phyloP scores from a whole-genome alignment of 768 basidiomycete species.

The Podaxis sp. region DNA sequence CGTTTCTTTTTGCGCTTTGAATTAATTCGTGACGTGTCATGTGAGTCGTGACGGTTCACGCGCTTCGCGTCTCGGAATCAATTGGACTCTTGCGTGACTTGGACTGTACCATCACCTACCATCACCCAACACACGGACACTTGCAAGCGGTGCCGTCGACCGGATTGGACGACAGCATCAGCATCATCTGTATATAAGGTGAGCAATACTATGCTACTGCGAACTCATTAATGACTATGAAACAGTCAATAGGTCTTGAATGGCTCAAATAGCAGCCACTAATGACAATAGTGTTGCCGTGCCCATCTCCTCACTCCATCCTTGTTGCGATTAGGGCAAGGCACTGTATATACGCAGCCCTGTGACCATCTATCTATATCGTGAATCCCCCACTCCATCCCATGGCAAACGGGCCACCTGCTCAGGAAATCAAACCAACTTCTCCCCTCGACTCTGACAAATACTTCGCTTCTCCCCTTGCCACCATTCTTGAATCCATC shows the following conservation, averaged over 20 bases:
- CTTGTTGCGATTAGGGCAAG: not conserved
- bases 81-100: not conserved
- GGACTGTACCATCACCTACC: not conserved
- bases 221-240: not conserved
- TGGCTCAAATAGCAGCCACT: slow-evolving; percentile 1
- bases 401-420: not conserved
- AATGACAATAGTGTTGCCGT: not conserved
- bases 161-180: not conserved
- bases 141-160: not conserved
- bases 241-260: not conserved
- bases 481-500: slow-evolving; percentile 47
- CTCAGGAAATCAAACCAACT: not conserved
- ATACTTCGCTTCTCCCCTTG: slow-evolving; percentile 43
- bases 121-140: not conserved
- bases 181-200: slow-evolving; percentile 9
- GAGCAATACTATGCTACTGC: not conserved
- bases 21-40: not conserved
- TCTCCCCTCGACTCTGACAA: slow-evolving; percentile 15
- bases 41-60: not conserved
- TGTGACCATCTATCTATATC: not conserved
- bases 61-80: not conserved
- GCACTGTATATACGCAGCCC: not conserved
- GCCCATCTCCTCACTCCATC: not conserved
- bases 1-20: not conserved
- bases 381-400: not conserved